These are phyloP conservation scores for Thelephora terrestris DNA, from an alignment of 1,284 basidiomycete species.

Conservation along the genomic window DNA sequence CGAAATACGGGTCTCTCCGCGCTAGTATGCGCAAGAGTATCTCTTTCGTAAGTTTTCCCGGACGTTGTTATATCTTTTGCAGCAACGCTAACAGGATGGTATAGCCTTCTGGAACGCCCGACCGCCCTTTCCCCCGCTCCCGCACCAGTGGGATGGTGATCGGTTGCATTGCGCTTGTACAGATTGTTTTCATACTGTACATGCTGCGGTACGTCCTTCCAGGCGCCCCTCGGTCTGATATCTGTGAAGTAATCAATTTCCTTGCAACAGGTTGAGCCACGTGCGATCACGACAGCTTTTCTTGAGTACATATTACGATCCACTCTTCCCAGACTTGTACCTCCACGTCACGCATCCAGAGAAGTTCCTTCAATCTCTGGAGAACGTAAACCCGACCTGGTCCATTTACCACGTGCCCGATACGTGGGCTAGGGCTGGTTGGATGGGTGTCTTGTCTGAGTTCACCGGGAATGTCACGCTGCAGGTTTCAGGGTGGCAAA, in stretches of 20 bases:
- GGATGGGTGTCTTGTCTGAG: conserved; percentile 20
- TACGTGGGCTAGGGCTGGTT: conserved; percentile 21
- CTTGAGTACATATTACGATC: conserved; percentile 59
- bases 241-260: not conserved
- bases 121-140: conserved; percentile 3
- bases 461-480: conserved; percentile 20
- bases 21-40: conserved; percentile 28
- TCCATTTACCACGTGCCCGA: conserved; percentile 18
- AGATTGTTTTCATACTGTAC: conserved; percentile 15
- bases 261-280: conserved; percentile 25
- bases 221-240: conserved; percentile 4
- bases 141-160: no score
- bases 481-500: conserved; percentile 20
- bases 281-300: conserved; percentile 34
- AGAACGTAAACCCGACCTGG: conserved; percentile 11
- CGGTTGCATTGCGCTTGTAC: conserved; percentile 16
- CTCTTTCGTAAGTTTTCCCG: conserved; percentile 21
- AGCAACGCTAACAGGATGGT: not conserved
- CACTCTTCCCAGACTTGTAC: conserved; percentile 60
- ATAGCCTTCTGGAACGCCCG: conserved; percentile 11
- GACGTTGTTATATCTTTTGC: no score
- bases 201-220: conserved; percentile 20
- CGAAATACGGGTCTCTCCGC: conserved; percentile 26
- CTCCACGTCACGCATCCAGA: conserved; percentile 39
- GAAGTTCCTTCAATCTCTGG: conserved; percentile 25